Evolutionary conservation across 2,329 filamentous ascomycete genomes (phyloP), one percentile per base, ranked within the genome.

Genomic region (Exophiala dermatitidis): DNA sequence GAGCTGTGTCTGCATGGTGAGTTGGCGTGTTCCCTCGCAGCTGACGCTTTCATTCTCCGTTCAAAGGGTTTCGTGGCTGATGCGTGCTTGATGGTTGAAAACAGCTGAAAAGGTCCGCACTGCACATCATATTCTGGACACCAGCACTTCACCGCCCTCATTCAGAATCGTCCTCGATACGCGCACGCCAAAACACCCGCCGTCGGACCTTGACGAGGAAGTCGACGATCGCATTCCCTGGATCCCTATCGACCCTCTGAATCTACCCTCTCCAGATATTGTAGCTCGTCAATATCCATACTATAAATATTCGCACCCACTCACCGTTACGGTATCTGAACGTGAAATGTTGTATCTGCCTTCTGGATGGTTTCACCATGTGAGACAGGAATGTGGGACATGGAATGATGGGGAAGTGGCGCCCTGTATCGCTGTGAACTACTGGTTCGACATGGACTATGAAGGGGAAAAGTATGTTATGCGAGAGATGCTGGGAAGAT

Each of bases 391-490:
- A 28, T 62, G 60, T 49, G 61, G 61, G 4, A 10, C 36, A 8
- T 63, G 61, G 61, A 41, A 55, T 29, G 48, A 57, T 40, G 61
- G 55, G 5, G 31, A 5, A 1, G 5, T 29, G 6, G 61, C 61
- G 7, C 61, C 61, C 2, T 63, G 61, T 42, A 59, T 63, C 28
- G 61, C 61, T 1, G 53, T 63, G 28, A 63, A 63, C 45, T 63
- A 63, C 46, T 63, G 61, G 61, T 63, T 50, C 51, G 60, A 63
- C 28, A 63, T 63, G 61, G 61, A 63, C 9, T 63, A 63, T 41
- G 69, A 71, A 45, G 71, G 71, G 3, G 72, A 74, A 52, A 74
- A 71, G 48, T 71, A 68, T 51, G 70, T 71, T 5, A 67, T 73
- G 48, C 67, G 67, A 53, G 70, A 71, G 52, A 68, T 74, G 60